Conservation (phyloP, 352 stramenopile genomes). For the Pythium sp. region DNA sequence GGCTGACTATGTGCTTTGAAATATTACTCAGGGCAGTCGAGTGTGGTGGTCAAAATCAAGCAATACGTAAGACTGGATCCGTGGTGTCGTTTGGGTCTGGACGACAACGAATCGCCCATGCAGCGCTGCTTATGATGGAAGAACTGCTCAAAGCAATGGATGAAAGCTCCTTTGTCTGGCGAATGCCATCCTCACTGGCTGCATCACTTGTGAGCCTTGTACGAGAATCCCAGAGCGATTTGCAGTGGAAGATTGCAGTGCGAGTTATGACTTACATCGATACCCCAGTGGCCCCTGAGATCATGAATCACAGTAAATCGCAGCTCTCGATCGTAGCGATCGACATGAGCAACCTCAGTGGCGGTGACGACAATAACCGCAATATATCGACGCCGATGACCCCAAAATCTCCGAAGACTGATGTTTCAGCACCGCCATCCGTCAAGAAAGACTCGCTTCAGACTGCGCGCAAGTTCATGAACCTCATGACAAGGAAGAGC, state of each 20-base stretch:
- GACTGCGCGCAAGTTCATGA: slow-evolving; percentile 21
- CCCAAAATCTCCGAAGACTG: neutral
- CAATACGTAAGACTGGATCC: neutral
- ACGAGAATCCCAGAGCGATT: slow-evolving; percentile 29
- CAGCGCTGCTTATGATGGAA: slow-evolving; percentile 33
- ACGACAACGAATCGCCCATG: neutral
- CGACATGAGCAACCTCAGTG: neutral
- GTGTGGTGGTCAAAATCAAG: neutral
- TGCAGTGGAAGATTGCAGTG: slow-evolving; percentile 37
- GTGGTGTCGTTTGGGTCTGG: slow-evolving; percentile 6
- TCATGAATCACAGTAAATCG: neutral
- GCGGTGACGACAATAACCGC: neutral
- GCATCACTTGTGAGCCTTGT: slow-evolving; percentile 35
- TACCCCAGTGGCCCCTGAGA: slow-evolving; percentile 6
- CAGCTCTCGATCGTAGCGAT: neutral
- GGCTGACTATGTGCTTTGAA: slow-evolving; percentile 29
- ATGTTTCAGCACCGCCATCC: slow-evolving; percentile 4
- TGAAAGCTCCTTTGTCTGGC: slow-evolving; percentile 23
- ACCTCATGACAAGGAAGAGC: slow-evolving; percentile 24
- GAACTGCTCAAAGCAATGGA: slow-evolving; percentile 35
- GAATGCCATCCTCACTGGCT: slow-evolving; percentile 29
- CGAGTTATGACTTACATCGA: slow-evolving; percentile 41
- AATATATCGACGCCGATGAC: neutral
- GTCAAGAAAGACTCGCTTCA: slow-evolving; percentile 18
- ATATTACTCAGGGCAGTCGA: slow-evolving; percentile 28